These are phyloP conservation scores for Saturnispora zaruensis DNA, from an alignment of 805 yeast genomes.

Conservation along the genomic window DNA sequence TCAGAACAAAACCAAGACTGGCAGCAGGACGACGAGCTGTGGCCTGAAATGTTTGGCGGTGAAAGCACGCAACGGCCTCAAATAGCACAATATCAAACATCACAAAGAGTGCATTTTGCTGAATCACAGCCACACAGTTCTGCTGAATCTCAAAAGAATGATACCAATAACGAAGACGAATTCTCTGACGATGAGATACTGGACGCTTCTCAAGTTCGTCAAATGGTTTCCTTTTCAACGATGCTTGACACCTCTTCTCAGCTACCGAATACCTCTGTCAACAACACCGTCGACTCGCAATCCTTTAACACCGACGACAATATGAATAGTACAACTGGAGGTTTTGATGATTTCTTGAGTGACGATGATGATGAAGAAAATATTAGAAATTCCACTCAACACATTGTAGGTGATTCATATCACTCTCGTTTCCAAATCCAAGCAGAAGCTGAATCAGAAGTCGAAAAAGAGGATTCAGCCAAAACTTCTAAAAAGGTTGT, in stretches of 20 bases:
- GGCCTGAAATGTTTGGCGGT: slow-evolving; percentile 15
- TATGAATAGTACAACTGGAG: slow-evolving; percentile 6
- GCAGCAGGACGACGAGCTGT: slow-evolving; percentile 7
- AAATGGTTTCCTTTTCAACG: slow-evolving; percentile 11
- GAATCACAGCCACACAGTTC: no score
- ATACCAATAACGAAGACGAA: neutral
- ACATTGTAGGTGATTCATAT: neutral
- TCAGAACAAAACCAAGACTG: neutral
- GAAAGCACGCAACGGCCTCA: neutral
- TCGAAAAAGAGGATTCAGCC: neutral
- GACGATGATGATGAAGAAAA: neutral
- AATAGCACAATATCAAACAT: neutral
- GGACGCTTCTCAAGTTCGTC: slow-evolving; percentile 6
- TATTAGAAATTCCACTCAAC: neutral
- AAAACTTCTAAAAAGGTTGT: neutral
- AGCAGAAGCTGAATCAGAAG: neutral
- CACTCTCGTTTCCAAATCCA: neutral
- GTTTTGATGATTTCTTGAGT: neutral
- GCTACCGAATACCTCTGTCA: slow-evolving; percentile 2
- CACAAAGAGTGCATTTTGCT: neutral
- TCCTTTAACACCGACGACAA: neutral
- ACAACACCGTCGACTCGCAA: neutral
- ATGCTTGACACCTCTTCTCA: slow-evolving; percentile 13
- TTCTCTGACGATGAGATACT: slow-evolving; percentile 1
- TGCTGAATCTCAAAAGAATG: neutral